These are phyloP conservation scores for Telfairia occidentalis DNA, from an alignment of 331 rosid species.

Conservation along the genomic window DNA sequence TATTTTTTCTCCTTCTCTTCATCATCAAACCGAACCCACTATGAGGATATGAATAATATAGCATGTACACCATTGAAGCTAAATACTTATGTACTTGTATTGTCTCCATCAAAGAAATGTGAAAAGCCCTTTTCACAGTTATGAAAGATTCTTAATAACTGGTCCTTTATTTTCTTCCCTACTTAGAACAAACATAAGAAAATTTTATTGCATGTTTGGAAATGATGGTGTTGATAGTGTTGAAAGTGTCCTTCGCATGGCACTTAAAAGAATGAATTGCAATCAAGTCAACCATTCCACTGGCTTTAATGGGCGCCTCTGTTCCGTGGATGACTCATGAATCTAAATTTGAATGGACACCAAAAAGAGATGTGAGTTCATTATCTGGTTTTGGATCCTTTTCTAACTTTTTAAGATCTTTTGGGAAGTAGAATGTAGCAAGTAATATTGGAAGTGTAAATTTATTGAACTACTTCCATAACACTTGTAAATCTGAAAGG, in stretches of 20 bases:
- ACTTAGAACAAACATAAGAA: neutral
- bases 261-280: neutral
- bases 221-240: neutral
- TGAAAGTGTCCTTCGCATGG: neutral
- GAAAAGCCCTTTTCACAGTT: neutral
- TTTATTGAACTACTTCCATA: neutral
- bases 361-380: neutral
- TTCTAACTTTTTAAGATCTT: too few relatives aligned
- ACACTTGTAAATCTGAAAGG: neutral
- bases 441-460: too few relatives aligned
- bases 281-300: slow-evolving; percentile 5
- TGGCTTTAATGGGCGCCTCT: neutral
- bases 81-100: neutral
- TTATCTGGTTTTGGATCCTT: neutral
- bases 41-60: neutral
- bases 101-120: neutral
- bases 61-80: neutral
- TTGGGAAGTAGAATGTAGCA: too few relatives aligned
- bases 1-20: neutral
- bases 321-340: neutral
- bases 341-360: neutral
- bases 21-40: neutral
- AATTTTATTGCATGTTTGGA: neutral
- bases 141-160: neutral
- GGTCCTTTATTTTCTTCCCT: neutral